Base-by-base conservation (phyloP, 345 rosid species). In the Camelina neglecta region DNA sequence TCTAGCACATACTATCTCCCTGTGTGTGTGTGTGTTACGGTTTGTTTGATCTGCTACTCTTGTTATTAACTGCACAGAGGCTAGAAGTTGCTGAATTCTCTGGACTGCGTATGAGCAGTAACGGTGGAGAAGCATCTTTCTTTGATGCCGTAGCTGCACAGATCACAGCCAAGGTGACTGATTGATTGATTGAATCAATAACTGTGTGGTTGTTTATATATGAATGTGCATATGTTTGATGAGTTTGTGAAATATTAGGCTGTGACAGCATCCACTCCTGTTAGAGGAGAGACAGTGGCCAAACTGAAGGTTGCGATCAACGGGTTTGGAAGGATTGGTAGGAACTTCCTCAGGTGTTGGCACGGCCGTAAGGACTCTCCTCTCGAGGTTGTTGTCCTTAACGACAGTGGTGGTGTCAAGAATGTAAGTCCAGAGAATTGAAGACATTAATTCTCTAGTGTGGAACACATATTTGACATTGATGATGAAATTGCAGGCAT, bases 331-430 rank as follows among this genome's bases (percentile, higher is more conserved):
- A 80, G 99, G 68, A 92, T 95, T 82, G 99, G 99, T 66, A 84
- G 99, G 85, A 95, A 95, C 87, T 92, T 95, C 80, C 92, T 95
- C 12, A 83, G 97, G 71, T 95, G 99, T 85, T 95, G 99, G 99
- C 99, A 92, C 8, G 99, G 96, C 11, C 86, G 99, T 78, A 83
- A 90, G 49, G 82, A 90, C 88, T 95, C 97, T 2, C 99, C 99
- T 44, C 90, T 95, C 1, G 99, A 95, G 6, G 97, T 95, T 11
- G 11, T 95, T 62, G 96, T 95, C 0, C 89, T 95, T 80, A 95
- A 95, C 44, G 99, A 95, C 96, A 92, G 97, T 38, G 97, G 93
- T 35, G 99, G 97, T 88, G 99, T 95, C 78, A 95, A 84, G 89
- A 95, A 95, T 51, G 99, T 95, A 84, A 85, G 74, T n/a, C 26